Percentiles rank a stretch among this genome's conserved stretches.
phyloP scores from a whole-genome alignment of 768 basidiomycete genomes.

The Dendrothele bispora region DNA sequence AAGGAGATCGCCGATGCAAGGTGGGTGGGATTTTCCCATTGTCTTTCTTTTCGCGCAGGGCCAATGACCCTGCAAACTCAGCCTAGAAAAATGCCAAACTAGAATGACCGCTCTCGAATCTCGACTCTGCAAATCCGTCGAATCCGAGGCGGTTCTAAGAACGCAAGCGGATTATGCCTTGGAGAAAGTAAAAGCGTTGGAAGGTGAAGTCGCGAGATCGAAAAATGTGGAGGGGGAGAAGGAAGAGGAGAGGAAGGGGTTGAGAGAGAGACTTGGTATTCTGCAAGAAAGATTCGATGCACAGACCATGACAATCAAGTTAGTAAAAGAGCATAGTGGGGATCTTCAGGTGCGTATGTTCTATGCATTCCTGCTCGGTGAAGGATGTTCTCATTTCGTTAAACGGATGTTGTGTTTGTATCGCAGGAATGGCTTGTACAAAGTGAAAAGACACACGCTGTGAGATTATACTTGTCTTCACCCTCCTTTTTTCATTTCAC shows the following conservation, averaged over 20 bases:
- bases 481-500: neutral
- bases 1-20: no score
- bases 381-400: conserved; percentile 1
- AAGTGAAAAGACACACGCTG: conserved; percentile 35
- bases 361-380: conserved; percentile 13
- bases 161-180: no score
- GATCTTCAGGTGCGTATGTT: conserved; percentile 40
- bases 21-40: no score
- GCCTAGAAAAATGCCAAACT: no score
- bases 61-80: no score
- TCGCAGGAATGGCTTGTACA: conserved; percentile 38
- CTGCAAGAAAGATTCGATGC: conserved; percentile 64
- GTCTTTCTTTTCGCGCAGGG: no score
- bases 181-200: no score
- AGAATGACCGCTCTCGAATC: no score
- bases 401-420: neutral
- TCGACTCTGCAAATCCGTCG: no score
- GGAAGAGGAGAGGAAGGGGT: no score
- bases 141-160: neutral
- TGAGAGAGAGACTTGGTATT: no score
- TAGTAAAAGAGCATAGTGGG: conserved; percentile 54
- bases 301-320: conserved; percentile 49
- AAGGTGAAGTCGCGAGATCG: conserved; percentile 14
- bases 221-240: conserved; percentile 15
- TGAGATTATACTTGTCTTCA: conserved; percentile 15